A percentile compares a stretch with the other conserved stretches of the same genome.
Conservation (phyloP, 495 filamentous ascomycete genomes). For the Penicillium robsamsonii region DNA sequence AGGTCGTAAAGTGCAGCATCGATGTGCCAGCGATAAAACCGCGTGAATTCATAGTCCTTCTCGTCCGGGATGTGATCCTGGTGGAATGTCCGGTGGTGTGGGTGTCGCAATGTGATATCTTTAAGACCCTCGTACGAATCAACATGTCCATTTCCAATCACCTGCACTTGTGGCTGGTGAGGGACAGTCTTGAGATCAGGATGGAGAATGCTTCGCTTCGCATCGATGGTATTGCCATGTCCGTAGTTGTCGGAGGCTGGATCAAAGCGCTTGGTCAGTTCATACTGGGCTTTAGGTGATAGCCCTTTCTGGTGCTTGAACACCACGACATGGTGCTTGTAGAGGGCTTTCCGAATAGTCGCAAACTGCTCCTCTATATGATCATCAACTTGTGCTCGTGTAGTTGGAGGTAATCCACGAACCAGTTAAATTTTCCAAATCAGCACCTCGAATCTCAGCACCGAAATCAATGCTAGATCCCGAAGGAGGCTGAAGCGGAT, state of each 20-base stretch:
- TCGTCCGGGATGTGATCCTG: slow-evolving; percentile 58
- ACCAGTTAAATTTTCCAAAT: slow-evolving; percentile 60
- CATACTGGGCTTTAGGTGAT: slow-evolving; percentile 66
- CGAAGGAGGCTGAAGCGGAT: slow-evolving; percentile 42
- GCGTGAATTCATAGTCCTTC: slow-evolving; percentile 64
- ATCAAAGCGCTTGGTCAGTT: slow-evolving; percentile 68
- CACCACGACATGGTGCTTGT: slow-evolving; percentile 61
- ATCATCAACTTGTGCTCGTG: neutral
- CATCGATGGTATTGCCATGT: slow-evolving; percentile 68
- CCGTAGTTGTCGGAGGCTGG: slow-evolving; percentile 62
- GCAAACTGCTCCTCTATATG: slow-evolving; percentile 57
- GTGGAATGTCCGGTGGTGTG: slow-evolving; percentile 73
- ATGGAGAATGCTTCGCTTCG: slow-evolving; percentile 66
- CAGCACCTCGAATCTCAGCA: slow-evolving; percentile 51
- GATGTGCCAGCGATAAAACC: slow-evolving; percentile 79
- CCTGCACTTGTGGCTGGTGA: slow-evolving; percentile 74
- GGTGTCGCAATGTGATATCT: slow-evolving; percentile 65
- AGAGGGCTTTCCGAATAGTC: slow-evolving; percentile 58
- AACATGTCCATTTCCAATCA: slow-evolving; percentile 71
- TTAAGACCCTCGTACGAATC: slow-evolving; percentile 63
- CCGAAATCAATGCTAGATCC: slow-evolving; percentile 59
- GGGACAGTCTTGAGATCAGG: slow-evolving; percentile 76
- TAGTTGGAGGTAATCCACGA: neutral
- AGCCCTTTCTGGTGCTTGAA: slow-evolving; percentile 63
- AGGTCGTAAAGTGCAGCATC: slow-evolving; percentile 73